Conservation (phyloP, 2,329 filamentous ascomycete genomes). For the Trichoderma cornu-damae region DNA sequence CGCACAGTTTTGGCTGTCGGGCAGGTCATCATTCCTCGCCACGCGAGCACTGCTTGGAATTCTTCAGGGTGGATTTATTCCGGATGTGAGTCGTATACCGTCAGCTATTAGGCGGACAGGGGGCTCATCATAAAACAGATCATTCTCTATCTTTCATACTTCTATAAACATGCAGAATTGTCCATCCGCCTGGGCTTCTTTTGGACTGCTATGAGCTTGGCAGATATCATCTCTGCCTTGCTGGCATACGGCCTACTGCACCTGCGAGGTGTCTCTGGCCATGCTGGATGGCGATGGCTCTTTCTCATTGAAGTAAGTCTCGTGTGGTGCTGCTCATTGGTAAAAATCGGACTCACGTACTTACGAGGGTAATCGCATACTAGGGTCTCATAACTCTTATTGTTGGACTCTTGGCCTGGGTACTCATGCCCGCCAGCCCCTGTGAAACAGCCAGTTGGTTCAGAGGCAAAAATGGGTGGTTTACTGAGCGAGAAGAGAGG, state of each 20-base stretch:
- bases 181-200: conserved; percentile 62
- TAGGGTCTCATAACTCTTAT: conserved; percentile 29
- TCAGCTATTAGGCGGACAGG: not conserved
- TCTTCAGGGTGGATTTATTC: conserved; percentile 45
- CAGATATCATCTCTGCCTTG: conserved; percentile 48
- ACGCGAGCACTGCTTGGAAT: conserved; percentile 38
- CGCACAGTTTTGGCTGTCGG: conserved; percentile 41
- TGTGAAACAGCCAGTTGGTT: conserved; percentile 50
- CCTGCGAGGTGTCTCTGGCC: conserved; percentile 35
- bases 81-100: conserved; percentile 31
- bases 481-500: conserved; percentile 40
- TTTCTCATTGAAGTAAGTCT: conserved; percentile 19
- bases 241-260: conserved; percentile 41
- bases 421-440: conserved; percentile 26
- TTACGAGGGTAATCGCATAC: not conserved
- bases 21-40: conserved; percentile 36
- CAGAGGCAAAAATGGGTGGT: conserved; percentile 43
- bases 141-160: conserved; percentile 63
- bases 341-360: not conserved
- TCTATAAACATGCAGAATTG: conserved; percentile 67
- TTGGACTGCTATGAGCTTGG: conserved; percentile 61
- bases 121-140: conserved; percentile 15
- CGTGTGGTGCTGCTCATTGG: not conserved
- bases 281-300: conserved; percentile 39
- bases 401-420: conserved; percentile 23